Conservation (phyloP, 1,284 basidiomycete genomes). For the Neonothopanus nambi region DNA sequence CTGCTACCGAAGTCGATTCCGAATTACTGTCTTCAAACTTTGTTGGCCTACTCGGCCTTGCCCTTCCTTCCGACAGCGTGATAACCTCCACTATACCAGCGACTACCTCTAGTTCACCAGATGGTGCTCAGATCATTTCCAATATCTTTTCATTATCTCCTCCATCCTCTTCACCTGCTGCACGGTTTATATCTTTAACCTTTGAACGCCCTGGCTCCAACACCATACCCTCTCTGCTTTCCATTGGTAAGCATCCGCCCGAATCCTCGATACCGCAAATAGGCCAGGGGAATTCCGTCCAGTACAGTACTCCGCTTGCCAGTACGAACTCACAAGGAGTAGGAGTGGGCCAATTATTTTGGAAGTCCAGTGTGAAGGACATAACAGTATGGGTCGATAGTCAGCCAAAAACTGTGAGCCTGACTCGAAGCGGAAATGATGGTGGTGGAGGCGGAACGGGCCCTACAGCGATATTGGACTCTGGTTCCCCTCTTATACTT, state of each 20-base stretch:
- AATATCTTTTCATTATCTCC: conserved; percentile 70
- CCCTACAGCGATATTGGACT: conserved; percentile 68
- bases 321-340: conserved; percentile 44
- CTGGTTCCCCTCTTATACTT: conserved; percentile 65
- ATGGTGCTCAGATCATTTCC: conserved; percentile 63
- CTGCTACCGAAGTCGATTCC: conserved; percentile 47
- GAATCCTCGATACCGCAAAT: conserved; percentile 18
- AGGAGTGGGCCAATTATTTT: conserved; percentile 46
- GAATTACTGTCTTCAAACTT: conserved; percentile 59
- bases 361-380: conserved; percentile 55
- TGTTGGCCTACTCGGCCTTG: conserved; percentile 71
- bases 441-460: conserved; percentile 33
- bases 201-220: conserved; percentile 65
- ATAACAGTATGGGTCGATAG: conserved; percentile 64
- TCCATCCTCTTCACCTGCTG: conserved; percentile 44
- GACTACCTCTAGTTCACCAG: conserved; percentile 44
- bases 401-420: conserved; percentile 34
- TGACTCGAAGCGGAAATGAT: conserved; percentile 19
- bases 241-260: conserved; percentile 66
- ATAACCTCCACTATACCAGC: conserved; percentile 54
- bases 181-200: conserved; percentile 66
- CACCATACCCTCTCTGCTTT: conserved; percentile 55
- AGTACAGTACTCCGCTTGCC: conserved; percentile 5
- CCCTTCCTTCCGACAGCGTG: conserved; percentile 63
- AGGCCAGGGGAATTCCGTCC: conserved; percentile 2